These are phyloP conservation scores for Fusarium sp. DNA, from an alignment of 2,329 filamentous ascomycete genomes.

Conservation along the genomic window DNA sequence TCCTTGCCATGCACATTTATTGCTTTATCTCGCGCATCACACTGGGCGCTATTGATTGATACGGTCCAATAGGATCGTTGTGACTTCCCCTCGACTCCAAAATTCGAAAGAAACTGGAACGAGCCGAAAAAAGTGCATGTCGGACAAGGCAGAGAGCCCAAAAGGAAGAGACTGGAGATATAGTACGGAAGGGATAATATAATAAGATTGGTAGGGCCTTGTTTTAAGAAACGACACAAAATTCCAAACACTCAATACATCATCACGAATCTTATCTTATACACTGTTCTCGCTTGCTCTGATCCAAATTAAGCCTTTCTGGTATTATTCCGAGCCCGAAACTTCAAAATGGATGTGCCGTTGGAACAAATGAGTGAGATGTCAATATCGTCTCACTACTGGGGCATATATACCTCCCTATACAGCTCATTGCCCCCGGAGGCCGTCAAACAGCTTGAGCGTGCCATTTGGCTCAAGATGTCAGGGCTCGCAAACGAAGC, in stretches of 20 bases:
- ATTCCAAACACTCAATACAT: background rate
- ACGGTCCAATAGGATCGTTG: background rate
- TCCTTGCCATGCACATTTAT: background rate
- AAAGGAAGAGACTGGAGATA: background rate
- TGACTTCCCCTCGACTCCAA: background rate
- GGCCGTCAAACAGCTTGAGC: background rate
- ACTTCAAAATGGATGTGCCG: background rate
- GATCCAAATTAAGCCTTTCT: background rate
- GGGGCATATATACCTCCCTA: background rate
- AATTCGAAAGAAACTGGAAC: background rate
- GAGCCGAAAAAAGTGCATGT: background rate
- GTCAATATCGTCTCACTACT: background rate
- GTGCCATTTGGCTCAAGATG: background rate
- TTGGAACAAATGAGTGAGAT: background rate
- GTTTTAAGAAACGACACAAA: background rate
- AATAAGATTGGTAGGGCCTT: background rate
- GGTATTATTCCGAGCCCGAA: fast-evolving
- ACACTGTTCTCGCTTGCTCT: background rate
- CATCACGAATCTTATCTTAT: background rate
- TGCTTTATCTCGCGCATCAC: background rate
- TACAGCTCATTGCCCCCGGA: background rate
- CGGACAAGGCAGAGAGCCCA: background rate
- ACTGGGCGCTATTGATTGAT: background rate
- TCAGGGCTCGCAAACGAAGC: background rate
- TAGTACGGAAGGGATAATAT: background rate